Percentiles rank a stretch among this genome's conserved stretches.
phyloP scores from a whole-genome alignment of 768 basidiomycete species.

The Rhodosporidiobolus sp. region DNA sequence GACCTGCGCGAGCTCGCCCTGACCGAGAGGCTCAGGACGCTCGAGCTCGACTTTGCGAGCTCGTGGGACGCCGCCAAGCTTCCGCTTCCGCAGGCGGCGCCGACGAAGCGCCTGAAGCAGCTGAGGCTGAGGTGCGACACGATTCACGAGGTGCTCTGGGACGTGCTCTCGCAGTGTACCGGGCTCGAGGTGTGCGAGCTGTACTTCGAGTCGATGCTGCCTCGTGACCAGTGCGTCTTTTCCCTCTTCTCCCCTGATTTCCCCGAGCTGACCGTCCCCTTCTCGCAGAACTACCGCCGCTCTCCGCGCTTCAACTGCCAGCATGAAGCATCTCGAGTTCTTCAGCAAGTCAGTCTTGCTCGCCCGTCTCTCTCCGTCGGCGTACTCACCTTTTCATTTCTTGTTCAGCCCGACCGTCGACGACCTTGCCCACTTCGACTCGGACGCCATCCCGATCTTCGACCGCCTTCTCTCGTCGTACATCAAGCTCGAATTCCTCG shows the following conservation, averaged over 20 bases:
- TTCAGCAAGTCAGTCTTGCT: not conserved
- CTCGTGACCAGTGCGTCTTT: not conserved
- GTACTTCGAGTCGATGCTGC: slow-evolving; percentile 16
- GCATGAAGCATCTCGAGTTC: slow-evolving; percentile 2
- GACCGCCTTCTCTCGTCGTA: slow-evolving; percentile 12
- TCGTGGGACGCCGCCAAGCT: not conserved
- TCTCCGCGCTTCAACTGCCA: not conserved
- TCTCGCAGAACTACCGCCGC: slow-evolving; percentile 4
- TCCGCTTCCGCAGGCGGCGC: not conserved
- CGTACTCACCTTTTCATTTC: not conserved
- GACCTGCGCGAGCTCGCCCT: not conserved
- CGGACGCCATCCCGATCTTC: not conserved
- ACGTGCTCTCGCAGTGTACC: not conserved
- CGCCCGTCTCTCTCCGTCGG: no score
- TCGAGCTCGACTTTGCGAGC: slow-evolving; percentile 14
- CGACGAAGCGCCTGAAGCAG: not conserved
- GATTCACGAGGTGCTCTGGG: slow-evolving; percentile 1
- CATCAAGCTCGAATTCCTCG: not conserved
- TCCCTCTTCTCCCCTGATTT: not conserved
- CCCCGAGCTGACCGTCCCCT: not conserved
- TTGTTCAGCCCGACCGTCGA: not conserved
- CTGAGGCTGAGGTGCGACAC: slow-evolving; percentile 2
- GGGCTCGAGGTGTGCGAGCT: slow-evolving; percentile 13
- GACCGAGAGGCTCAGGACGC: not conserved
- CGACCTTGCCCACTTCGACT: slow-evolving; percentile 12